Evolutionary conservation across 371 early-diverging fungal species (phyloP).

Genomic region (Gilbertella persicaria): DNA sequence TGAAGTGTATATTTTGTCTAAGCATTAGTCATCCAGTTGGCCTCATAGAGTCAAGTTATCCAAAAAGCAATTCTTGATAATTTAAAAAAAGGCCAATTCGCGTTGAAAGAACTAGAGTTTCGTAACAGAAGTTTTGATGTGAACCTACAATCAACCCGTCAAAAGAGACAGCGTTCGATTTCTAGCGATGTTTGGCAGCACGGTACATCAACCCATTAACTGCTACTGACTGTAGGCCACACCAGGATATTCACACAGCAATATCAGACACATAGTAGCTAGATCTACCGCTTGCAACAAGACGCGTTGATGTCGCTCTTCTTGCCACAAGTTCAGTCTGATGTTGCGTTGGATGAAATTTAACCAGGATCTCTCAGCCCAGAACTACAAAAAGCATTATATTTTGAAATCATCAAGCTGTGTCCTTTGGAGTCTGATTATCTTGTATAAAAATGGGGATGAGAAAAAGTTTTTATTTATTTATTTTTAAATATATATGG

Average conservation of each 20-base stretch:
- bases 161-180: slow-evolving; percentile 13
- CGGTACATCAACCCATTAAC: slow-evolving; percentile 17
- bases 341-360: slow-evolving; percentile 14
- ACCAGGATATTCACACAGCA: slow-evolving; percentile 14
- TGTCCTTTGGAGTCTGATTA: no score
- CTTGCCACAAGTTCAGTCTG: slow-evolving; percentile 18
- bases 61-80: slow-evolving; percentile 10
- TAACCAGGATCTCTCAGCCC: no score
- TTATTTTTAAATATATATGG: no score
- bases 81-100: slow-evolving; percentile 12
- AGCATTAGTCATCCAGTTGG: no score
- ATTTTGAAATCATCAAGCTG: no score
- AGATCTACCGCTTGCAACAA: slow-evolving; percentile 20
- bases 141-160: slow-evolving; percentile 10
- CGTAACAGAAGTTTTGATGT: slow-evolving; percentile 8
- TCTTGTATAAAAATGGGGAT: no score
- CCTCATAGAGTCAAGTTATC: no score
- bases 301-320: slow-evolving; percentile 18
- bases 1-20: slow-evolving; percentile 13
- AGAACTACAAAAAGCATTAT: no score
- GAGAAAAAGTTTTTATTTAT: no score
- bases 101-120: slow-evolving; percentile 13
- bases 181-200: slow-evolving; percentile 20
- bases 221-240: slow-evolving; percentile 15
- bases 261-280: slow-evolving; percentile 17